A percentile compares a stretch with the other conserved stretches of the same genome.
phyloP scores from a whole-genome alignment of 306 rosid genomes.

The Sechiopsis laciniata region DNA sequence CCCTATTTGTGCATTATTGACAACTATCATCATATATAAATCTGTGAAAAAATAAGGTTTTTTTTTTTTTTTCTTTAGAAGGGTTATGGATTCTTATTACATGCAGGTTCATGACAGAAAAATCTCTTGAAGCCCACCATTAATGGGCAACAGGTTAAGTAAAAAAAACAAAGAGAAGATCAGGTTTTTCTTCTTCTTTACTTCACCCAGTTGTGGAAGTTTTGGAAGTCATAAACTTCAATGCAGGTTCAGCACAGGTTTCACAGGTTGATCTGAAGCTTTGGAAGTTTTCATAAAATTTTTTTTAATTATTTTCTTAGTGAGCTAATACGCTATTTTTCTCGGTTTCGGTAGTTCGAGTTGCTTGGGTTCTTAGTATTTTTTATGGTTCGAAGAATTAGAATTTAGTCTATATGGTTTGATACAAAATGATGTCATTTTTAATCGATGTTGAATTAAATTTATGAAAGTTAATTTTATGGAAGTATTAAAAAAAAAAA shows the following conservation, averaged over 20 bases:
- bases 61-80: neutral
- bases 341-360: too few relatives aligned
- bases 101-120: slow-evolving; percentile 5
- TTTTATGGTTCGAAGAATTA: too few relatives aligned
- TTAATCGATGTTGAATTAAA: too few relatives aligned
- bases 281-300: neutral
- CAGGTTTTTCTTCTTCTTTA: neutral
- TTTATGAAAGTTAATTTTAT: too few relatives aligned
- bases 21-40: slow-evolving; percentile 16
- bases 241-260: neutral
- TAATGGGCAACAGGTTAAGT: slow-evolving; percentile 1
- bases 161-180: neutral
- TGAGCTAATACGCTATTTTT: neutral
- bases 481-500: too few relatives aligned
- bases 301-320: neutral
- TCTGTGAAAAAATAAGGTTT: slow-evolving; percentile 18
- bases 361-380: too few relatives aligned
- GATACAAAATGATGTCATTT: too few relatives aligned
- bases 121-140: neutral
- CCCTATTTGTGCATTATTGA: slow-evolving; percentile 16
- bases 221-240: neutral
- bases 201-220: neutral
- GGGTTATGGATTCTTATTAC: neutral
- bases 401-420: too few relatives aligned
- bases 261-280: neutral